A percentile compares a stretch with the other conserved stretches of the same genome.
Conservation (phyloP, 2,329 filamentous ascomycete species). For the Colletotrichum chrysophilum region DNA sequence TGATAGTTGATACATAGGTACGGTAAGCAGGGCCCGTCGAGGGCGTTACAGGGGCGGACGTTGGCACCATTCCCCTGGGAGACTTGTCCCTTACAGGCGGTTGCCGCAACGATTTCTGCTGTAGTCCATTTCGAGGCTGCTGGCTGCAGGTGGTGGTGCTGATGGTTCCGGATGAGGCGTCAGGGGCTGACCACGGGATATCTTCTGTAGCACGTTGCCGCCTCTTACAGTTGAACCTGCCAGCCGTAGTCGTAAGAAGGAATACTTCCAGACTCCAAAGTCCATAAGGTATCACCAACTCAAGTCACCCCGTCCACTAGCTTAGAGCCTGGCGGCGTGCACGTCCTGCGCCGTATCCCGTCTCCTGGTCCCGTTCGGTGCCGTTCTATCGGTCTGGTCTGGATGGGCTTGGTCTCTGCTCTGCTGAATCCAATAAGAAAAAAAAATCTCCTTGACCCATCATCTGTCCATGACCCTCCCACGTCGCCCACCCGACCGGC, state of each 20-base stretch:
- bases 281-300: background rate
- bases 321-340: background rate
- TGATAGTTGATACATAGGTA: background rate
- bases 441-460: background rate
- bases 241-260: background rate
- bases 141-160: background rate
- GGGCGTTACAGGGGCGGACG: conserved; percentile 7
- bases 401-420: background rate
- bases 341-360: conserved; percentile 1
- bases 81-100: conserved; percentile 7
- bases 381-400: background rate
- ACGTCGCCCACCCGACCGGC: conserved; percentile 18
- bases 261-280: background rate
- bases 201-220: background rate
- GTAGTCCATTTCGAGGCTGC: background rate
- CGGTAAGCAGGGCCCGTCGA: background rate
- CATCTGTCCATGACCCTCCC: background rate
- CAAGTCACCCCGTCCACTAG: background rate
- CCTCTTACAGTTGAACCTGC: background rate
- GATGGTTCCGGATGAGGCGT: conserved; percentile 8
- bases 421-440: background rate
- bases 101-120: conserved; percentile 14
- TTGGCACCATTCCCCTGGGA: conserved; percentile 2
- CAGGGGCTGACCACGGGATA: background rate
- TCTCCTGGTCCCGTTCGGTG: background rate